Base-by-base conservation (phyloP, 1,284 basidiomycete species). In the Ustilago lituana region DNA sequence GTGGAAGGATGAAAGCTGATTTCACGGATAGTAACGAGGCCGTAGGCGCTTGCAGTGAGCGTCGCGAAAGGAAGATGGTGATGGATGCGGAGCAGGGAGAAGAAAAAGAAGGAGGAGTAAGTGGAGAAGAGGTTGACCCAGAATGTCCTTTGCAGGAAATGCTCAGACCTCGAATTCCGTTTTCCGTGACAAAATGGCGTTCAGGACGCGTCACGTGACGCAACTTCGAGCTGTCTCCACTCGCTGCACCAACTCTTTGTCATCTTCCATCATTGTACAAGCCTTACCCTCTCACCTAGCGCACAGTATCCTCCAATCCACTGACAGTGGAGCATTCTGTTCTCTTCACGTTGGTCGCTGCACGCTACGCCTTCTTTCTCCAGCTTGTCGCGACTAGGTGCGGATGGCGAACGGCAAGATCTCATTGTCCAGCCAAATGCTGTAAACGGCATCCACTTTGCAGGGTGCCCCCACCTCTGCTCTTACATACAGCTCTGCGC, bases 401-500 rank as follows among this genome's bases (percentile, higher is more conserved):
- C 36, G 59, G 33, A 41, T 24, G 29, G 20, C 32, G 20, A 19
- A 31, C 29, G 17, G 14, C 20, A 26, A 9, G 26, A 14, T 43
- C 41, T 17, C 31, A 35, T 27, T 23, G 23, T 41, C 32, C 35
- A 39, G 14, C 36, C 56, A 33, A 43, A 65, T 65, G 62, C 32
- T 55, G 51, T 65, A 65, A 55, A 29, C 35, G 36, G n/a, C 38
- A 36, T 17, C 31, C 36, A 27, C 27, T 20, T 41, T 37, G 62
- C 55, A 51, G 62, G 62, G 62, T 59, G 62, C 33, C 17, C 15
- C 38, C 26, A 55, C 62, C 56, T 55, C 46, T 65, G 62, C 62
- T 35, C 19, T 23, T 5, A n/a, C n/a, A n/a, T n/a, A n/a, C n/a
- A n/a, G n/a, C n/a, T n/a, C n/a, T n/a, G n/a, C n/a, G n/a, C n/a